Percentiles rank a stretch among this genome's conserved stretches.
phyloP scores from a whole-genome alignment of 2,329 filamentous ascomycete genomes.

The Calonectria hawksworthii region DNA sequence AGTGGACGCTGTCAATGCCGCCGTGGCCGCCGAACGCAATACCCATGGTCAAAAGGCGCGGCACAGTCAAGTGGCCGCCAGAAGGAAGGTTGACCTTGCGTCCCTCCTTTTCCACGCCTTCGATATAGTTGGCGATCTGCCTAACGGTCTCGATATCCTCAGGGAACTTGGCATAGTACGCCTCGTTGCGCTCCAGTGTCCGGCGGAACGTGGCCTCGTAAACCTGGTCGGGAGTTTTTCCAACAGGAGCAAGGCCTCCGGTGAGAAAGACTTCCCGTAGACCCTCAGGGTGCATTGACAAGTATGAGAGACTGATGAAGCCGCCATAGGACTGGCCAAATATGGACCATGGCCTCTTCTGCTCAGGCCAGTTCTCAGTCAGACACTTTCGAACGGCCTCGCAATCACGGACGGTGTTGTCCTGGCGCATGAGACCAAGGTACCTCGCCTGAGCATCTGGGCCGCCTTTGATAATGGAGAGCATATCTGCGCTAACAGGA shows the following conservation, averaged over 20 bases:
- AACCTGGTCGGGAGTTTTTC: constrained; percentile 78
- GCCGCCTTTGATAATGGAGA: constrained; percentile 70
- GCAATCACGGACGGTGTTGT: constrained; percentile 90
- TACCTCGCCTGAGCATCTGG: constrained; percentile 82
- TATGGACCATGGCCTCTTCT: constrained; percentile 84
- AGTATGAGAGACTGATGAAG: constrained; percentile 86
- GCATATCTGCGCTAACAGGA: constrained; percentile 80
- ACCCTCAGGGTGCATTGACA: constrained; percentile 83
- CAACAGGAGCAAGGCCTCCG: constrained; percentile 85
- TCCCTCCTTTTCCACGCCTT: constrained; percentile 59
- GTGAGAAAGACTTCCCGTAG: constrained; percentile 87
- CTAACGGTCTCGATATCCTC: constrained; percentile 81
- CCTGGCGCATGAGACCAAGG: constrained; percentile 87
- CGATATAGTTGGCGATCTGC: constrained; percentile 75
- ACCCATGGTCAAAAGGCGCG: constrained; percentile 83
- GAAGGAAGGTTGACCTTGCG: constrained; percentile 74
- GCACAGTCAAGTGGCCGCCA: constrained; percentile 79
- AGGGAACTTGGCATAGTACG: constrained; percentile 88
- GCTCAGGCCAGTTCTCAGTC: constrained; percentile 76
- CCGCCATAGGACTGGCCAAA: constrained; percentile 95
- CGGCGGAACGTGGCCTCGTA: constrained; percentile 81
- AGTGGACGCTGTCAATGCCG: constrained; percentile 81
- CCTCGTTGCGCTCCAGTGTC: constrained; percentile 78
- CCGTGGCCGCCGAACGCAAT: constrained; percentile 84
- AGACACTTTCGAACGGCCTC: constrained; percentile 86